These are phyloP conservation scores for Colletotrichum coccodes DNA, from an alignment of 2,329 filamentous ascomycete species.

Conservation along the genomic window DNA sequence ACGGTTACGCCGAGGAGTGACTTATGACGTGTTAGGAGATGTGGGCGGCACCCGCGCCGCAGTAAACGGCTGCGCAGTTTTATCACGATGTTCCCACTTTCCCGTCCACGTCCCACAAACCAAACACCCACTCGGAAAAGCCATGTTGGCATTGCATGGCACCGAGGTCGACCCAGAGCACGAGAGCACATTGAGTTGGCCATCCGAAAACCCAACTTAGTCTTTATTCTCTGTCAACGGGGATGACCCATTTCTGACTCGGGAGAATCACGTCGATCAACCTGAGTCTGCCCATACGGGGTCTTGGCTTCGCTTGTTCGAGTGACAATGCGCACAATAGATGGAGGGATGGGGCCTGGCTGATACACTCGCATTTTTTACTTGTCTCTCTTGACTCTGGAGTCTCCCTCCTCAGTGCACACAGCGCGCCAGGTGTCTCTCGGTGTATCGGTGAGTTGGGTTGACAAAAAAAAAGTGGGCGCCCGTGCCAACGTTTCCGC, in stretches of 20 bases:
- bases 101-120: neutral
- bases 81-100: slow-evolving; percentile 8
- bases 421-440: slow-evolving; percentile 7
- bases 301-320: slow-evolving; percentile 15
- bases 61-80: slow-evolving; percentile 9
- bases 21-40: slow-evolving; percentile 22
- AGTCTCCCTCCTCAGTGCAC: no score
- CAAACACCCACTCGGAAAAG: neutral
- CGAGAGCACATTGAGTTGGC: slow-evolving; percentile 2
- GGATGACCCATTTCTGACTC: slow-evolving; percentile 28
- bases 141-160: neutral
- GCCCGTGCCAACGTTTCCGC: slow-evolving; percentile 15
- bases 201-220: slow-evolving; percentile 9
- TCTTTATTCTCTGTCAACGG: slow-evolving; percentile 24
- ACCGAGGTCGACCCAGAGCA: slow-evolving; percentile 10
- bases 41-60: slow-evolving; percentile 9
- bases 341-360: slow-evolving; percentile 4
- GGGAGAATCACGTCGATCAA: slow-evolving; percentile 31
- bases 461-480: neutral
- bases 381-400: neutral
- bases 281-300: neutral
- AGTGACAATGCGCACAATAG: slow-evolving; percentile 29
- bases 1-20: neutral
- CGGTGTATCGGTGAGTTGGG: slow-evolving; percentile 20
- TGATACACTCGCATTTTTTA: slow-evolving; percentile 8